Evolutionary conservation across 352 stramenopile species (phyloP).

Genomic region (Phytopythium ostracodes): DNA sequence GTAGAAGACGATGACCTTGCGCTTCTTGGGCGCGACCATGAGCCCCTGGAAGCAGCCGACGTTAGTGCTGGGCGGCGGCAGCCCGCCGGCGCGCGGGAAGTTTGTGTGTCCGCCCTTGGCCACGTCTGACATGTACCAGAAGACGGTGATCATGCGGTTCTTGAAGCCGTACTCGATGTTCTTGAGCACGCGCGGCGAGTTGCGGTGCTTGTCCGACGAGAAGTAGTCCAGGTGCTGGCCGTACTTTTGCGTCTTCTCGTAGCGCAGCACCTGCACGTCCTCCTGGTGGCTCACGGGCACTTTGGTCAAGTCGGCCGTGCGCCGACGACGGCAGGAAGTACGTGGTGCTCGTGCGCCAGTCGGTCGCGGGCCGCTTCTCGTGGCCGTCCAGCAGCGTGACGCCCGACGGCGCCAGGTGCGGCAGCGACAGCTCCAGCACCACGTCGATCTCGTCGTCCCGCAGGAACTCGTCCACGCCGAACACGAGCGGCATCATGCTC

Average conservation of each 20-base stretch:
- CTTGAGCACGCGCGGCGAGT: constrained; percentile 34
- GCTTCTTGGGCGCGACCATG: constrained; percentile 60
- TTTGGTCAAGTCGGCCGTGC: constrained; percentile 54
- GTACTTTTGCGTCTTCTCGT: constrained; percentile 72
- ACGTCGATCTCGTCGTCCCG: constrained; percentile 74
- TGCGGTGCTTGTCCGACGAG: constrained; percentile 30
- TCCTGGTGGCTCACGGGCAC: constrained; percentile 60
- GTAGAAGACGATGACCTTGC: constrained; percentile 81
- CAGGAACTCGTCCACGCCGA: constrained; percentile 69
- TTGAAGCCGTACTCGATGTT: constrained; percentile 65
- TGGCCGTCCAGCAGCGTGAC: constrained; percentile 63
- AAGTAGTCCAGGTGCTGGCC: constrained; percentile 78
- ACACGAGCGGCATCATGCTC: constrained; percentile 65
- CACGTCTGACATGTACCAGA: constrained; percentile 87
- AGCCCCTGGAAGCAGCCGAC: constrained; percentile 61
- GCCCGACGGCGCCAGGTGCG: constrained; percentile 53
- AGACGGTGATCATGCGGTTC: constrained; percentile 85
- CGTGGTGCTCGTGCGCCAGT: constrained; percentile 77
- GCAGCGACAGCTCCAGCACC: constrained; percentile 62
- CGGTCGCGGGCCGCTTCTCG: constrained; percentile 52
- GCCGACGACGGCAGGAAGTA: constrained; percentile 59
- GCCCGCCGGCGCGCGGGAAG: constrained; percentile 53
- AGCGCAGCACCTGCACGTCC: constrained; percentile 65
- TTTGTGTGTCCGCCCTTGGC: constrained; percentile 64
- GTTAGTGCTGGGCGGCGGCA: constrained; percentile 36